Base-by-base conservation (phyloP, 768 basidiomycete species). In the Filobasidium wieringae region DNA sequence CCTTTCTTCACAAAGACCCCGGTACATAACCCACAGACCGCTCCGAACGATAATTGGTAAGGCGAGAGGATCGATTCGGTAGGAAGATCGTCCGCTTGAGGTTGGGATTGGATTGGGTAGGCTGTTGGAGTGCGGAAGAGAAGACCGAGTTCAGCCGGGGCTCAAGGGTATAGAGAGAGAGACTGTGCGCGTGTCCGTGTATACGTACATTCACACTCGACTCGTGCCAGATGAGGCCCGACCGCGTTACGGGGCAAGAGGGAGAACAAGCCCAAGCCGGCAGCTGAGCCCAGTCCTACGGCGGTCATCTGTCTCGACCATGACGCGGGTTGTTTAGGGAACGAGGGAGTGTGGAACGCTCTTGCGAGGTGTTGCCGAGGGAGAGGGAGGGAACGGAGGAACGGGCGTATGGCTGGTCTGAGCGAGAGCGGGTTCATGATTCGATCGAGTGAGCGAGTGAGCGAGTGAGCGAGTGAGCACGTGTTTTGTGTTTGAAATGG, bases 1-100 rank as follows among this genome's bases (percentile, higher is more conserved):
- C 93, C 92, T 73, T 93, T 96, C 76, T 95, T 96, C 65, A 93
- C 78, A 68, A 97, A 97, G 0, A 97, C 79, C 0, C 93, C 93
- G 0, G 88, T 83, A 66, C 89, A 95, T 39, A 97, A 70, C 0
- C 93, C 93, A 56, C 84, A 81, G 0, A 87, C 83, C 4, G 89
- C 87, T 11, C 93, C 93, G 69, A 96, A 96, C 0, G 83, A 78
- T 27, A 97, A 80, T 64, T 93, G 85, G 67, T 85, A 85, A 19
- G 82, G 57, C 55, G 83, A 87, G n/a, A 95, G 77, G 0, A 82
- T 79, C n/a, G 89, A 90, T 43, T 74, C 51, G 7, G 71, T 64
- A 0, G 63, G 60, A 8, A 65, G 58, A 24, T 57, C 19, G 47
- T 60, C 56, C 1, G 56, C 45, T 27, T 50, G 17, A 26, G 36